Evolutionary conservation across 116 monocot genomes (phyloP), one percentile per base, ranked within the genome.

Genomic region (Posidonia oceanica): DNA sequence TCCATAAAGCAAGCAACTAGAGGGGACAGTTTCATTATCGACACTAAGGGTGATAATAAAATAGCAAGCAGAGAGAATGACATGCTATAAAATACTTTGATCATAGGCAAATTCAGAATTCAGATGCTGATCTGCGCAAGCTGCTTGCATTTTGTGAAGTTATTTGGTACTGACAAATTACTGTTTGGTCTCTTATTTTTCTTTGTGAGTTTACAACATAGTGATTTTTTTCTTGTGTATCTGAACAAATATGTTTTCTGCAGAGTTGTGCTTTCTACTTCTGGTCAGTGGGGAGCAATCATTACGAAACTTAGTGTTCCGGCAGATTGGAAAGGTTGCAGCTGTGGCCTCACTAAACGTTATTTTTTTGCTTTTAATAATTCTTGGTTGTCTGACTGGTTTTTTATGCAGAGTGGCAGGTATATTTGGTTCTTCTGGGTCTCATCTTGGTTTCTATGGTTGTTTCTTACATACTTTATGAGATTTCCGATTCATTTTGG

Each of bases 311-410:
- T 99, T 44, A 83, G 74, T 70, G 93, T 99, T 5, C 88, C 98
- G 64, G 81, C 86, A 59, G 98, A 99, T 70, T 99, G 98, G 98
- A 99, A 93, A 86, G 98, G 98, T 99, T 62, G 21, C n/a, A 64
- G 21, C 63, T 75, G 6, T 58, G 36, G 29, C 6, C 14, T 41
- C 22, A 17, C 10, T 7, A 39, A n/a, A 55, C 16, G 0, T 51
- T 39, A 13, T 54, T 57, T 39, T 67, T 20, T 54, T 12, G 11
- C 48, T 54, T 52, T 57, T 66, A 14, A 3, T 21, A 13, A 40
- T 44, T 59, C 57, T 23, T 5, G 2, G 48, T 66, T 57, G 36
- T 65, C 63, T 20, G 13, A 36, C 3, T 5, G 37, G 4, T 69
- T 52, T 57, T 73, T 52, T 69, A 29, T 68, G 74, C 88, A 99